Percentiles rank a stretch among this genome's conserved stretches.
These are phyloP conservation scores for Euptelea pleiosperma DNA, from an alignment of 164 flowering plant species.

Conservation along the genomic window DNA sequence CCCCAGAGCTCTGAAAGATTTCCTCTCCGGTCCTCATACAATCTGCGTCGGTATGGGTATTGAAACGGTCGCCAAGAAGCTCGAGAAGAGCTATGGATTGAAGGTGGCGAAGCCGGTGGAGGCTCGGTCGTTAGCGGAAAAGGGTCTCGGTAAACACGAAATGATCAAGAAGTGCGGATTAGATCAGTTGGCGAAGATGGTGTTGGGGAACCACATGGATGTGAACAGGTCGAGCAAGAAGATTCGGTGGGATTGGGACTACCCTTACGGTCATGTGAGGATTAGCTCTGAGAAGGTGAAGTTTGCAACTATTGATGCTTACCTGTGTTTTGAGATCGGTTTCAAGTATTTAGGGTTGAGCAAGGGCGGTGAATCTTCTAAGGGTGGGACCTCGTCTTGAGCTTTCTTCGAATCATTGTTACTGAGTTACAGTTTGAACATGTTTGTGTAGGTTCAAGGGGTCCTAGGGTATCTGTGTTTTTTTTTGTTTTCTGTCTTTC, in stretches of 20 bases:
- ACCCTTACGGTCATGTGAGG: background rate
- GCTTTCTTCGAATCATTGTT: too few relatives aligned
- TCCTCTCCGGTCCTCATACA: background rate
- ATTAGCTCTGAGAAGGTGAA: background rate
- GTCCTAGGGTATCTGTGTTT: too few relatives aligned
- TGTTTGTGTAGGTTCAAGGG: too few relatives aligned
- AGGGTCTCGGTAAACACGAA: background rate
- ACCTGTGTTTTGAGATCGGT: too few relatives aligned
- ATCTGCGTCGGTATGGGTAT: background rate
- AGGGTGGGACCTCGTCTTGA: too few relatives aligned
- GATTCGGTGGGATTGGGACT: background rate
- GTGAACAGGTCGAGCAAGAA: background rate
- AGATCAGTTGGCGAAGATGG: slow-evolving; percentile 9
- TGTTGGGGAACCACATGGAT: slow-evolving; percentile 9
- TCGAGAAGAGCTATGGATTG: background rate
- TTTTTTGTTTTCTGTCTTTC: too few relatives aligned
- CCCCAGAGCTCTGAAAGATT: background rate
- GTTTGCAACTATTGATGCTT: background rate
- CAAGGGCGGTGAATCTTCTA: too few relatives aligned
- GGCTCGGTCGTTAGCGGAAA: background rate
- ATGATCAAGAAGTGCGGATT: slow-evolving; percentile 6
- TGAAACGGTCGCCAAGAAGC: background rate
- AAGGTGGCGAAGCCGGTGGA: background rate
- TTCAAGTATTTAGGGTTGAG: too few relatives aligned
- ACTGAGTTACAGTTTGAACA: too few relatives aligned